Evolutionary conservation across 78 protist genomes (phyloP).

Genomic region (Cavenderia fasciculata): DNA sequence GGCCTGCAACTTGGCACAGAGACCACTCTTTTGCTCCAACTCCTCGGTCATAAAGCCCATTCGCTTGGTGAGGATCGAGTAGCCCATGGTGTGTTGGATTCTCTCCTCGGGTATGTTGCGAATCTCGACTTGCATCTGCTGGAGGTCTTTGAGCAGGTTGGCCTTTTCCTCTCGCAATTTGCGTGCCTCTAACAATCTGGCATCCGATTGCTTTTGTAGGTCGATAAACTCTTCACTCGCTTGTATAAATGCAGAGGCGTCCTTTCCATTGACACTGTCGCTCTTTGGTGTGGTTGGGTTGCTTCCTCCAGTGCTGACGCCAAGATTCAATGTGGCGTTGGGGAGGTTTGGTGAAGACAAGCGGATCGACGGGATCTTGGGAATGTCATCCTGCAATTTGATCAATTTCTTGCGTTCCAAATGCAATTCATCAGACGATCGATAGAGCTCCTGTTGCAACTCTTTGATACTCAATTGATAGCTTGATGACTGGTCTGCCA

Average conservation of each 20-base stretch:
- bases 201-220: constrained; percentile 16
- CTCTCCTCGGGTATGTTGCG: constrained; percentile 58
- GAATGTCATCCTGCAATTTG: constrained; percentile 50
- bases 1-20: constrained; percentile 32
- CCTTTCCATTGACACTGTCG: not conserved
- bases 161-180: constrained; percentile 75
- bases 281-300: constrained; percentile 10
- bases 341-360: constrained; percentile 27
- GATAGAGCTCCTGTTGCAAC: constrained; percentile 24
- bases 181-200: constrained; percentile 41
- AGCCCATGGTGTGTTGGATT: constrained; percentile 31
- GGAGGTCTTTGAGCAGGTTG: constrained; percentile 47
- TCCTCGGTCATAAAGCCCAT: constrained; percentile 28
- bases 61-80: constrained; percentile 40
- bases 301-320: not conserved
- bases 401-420: constrained; percentile 57
- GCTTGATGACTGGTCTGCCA: constrained; percentile 25
- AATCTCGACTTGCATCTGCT: constrained; percentile 58
- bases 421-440: constrained; percentile 33
- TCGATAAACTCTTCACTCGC: constrained; percentile 31
- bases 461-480: constrained; percentile 30
- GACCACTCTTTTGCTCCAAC: constrained; percentile 33
- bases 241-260: not conserved
- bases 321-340: not conserved
- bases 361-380: constrained; percentile 19